Percentiles rank a stretch among this genome's conserved stretches.
These are phyloP conservation scores for Meyerozyma guilliermondii DNA, from an alignment of 1,139 yeast species.

Conservation along the genomic window DNA sequence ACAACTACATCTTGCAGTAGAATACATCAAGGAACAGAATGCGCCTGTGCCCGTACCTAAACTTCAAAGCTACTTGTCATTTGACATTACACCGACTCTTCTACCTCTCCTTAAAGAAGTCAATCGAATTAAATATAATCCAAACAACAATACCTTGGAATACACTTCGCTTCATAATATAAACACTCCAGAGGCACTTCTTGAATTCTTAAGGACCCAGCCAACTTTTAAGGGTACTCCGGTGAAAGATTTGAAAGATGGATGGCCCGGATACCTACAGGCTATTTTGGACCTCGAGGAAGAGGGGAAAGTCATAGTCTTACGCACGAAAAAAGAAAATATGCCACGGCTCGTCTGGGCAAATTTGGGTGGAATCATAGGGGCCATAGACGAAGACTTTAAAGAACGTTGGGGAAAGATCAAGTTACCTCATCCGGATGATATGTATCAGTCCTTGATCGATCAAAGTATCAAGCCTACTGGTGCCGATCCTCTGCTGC, in stretches of 20 bases:
- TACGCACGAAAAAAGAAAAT: conserved; percentile 88
- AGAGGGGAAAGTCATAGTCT: conserved; percentile 71
- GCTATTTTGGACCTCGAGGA: conserved; percentile 75
- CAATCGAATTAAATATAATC: conserved; percentile 66
- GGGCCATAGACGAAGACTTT: conserved; percentile 77
- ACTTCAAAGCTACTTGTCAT: conserved; percentile 53
- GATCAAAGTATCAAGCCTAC: conserved; percentile 93
- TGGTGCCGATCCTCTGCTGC: conserved; percentile 89
- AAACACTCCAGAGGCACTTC: conserved; percentile 69
- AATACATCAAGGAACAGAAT: conserved; percentile 68
- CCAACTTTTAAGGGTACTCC: conserved; percentile 84
- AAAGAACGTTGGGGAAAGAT: conserved; percentile 74
- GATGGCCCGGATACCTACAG: conserved; percentile 90
- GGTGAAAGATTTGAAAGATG: conserved; percentile 88
- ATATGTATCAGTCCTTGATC: conserved; percentile 70
- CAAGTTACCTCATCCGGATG: conserved; percentile 76
- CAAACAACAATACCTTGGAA: conserved; percentile 60
- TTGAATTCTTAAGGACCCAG: conserved; percentile 71
- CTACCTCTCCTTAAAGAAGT: conserved; percentile 69
- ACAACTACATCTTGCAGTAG: conserved; percentile 82
- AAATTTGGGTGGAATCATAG: conserved; percentile 70
- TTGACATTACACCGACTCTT: conserved; percentile 45
- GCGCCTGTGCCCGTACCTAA: conserved; percentile 61
- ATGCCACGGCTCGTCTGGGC: conserved; percentile 91
- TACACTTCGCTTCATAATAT: conserved; percentile 89